Conservation (phyloP, 2,329 filamentous ascomycete species). For the Epichloe uncinata region DNA sequence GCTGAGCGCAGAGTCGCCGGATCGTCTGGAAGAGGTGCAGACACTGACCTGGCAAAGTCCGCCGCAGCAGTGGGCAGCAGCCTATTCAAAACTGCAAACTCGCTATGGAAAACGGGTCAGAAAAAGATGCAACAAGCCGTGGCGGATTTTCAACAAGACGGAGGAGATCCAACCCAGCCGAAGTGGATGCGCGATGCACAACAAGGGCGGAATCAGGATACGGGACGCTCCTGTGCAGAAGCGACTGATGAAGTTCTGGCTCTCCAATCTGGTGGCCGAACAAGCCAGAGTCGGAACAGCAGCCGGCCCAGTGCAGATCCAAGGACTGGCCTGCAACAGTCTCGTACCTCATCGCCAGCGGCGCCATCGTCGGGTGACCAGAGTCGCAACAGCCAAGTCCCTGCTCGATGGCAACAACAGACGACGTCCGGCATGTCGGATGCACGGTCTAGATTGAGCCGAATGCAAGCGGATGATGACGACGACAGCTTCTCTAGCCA, state of each 20-base stretch:
- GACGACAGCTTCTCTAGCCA: constrained; percentile 66
- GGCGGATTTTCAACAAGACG: constrained; percentile 60
- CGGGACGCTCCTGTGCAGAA: constrained; percentile 18
- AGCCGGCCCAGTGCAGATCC: constrained; percentile 16
- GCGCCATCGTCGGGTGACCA: constrained; percentile 30
- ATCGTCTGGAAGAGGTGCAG: constrained; percentile 36
- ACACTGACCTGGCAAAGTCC: constrained; percentile 65
- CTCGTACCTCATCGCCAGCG: constrained; percentile 35
- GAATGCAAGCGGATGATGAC: constrained; percentile 55
- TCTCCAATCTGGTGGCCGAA: constrained; percentile 53
- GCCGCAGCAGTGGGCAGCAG: constrained; percentile 73
- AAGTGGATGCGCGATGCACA: constrained; percentile 86
- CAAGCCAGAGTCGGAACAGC: constrained; percentile 26
- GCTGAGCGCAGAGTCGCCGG: constrained; percentile 24
- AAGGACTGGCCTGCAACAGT: constrained; percentile 18
- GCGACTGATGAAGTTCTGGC: constrained; percentile 65
- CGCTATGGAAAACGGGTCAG: constrained; percentile 85
- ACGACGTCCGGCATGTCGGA: constrained; percentile 21
- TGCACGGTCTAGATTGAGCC: constrained; percentile 46
- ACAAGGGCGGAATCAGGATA: constrained; percentile 25
- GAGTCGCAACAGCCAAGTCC: constrained; percentile 32
- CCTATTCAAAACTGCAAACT: constrained; percentile 87
- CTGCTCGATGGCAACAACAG: constrained; percentile 49
- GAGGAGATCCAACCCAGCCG: constrained; percentile 62
- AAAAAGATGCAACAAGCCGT: constrained; percentile 90